Evolutionary conservation across 2,329 filamentous ascomycete genomes (phyloP).

Genomic region (Ophioceras dolichostomum): DNA sequence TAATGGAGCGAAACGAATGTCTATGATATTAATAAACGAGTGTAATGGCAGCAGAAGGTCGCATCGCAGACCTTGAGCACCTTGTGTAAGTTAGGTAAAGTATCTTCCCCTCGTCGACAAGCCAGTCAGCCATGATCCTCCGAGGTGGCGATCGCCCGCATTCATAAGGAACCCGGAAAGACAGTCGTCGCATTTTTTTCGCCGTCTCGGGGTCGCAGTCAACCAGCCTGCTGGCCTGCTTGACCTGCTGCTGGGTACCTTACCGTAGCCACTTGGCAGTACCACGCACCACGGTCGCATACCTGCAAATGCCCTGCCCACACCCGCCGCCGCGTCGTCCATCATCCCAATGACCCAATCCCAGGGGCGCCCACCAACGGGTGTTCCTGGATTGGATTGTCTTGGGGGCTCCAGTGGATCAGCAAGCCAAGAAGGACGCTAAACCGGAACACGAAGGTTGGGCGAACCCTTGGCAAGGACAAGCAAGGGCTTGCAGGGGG

Average conservation of each 20-base stretch:
- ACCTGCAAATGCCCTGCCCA: too few relatives aligned
- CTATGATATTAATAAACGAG: neutral
- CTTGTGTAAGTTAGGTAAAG: neutral
- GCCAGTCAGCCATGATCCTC: too few relatives aligned
- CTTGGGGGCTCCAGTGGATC: neutral
- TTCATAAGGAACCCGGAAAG: neutral
- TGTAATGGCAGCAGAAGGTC: slow-evolving; percentile 3
- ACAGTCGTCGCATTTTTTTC: neutral
- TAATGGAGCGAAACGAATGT: neutral
- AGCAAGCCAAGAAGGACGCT: neutral
- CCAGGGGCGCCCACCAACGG: neutral
- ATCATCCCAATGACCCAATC: too few relatives aligned
- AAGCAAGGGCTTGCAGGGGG: neutral
- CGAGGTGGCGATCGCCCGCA: neutral
- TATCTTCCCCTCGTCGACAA: too few relatives aligned
- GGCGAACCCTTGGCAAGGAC: too few relatives aligned
- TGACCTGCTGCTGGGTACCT: too few relatives aligned
- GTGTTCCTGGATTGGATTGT: neutral
- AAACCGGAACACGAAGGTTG: slow-evolving; percentile 1
- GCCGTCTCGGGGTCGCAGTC: neutral
- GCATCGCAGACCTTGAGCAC: slow-evolving; percentile 2
- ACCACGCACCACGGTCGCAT: too few relatives aligned
- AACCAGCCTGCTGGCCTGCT: neutral
- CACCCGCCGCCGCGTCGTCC: too few relatives aligned
- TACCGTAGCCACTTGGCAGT: too few relatives aligned